phyloP scores from a whole-genome alignment of 177 flowering plant species.

The Vitis hybrid region DNA sequence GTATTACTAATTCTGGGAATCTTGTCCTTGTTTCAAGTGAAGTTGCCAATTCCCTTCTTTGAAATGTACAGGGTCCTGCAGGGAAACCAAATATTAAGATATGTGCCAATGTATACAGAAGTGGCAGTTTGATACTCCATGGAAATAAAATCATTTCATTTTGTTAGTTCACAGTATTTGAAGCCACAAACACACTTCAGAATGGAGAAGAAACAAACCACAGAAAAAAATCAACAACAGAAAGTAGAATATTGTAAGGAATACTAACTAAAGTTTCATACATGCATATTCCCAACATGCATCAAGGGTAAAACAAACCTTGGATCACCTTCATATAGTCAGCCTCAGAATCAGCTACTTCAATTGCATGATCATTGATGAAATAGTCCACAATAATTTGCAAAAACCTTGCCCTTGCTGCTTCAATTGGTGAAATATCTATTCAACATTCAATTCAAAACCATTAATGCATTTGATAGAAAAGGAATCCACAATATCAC shows the following conservation, averaged over 20 bases:
- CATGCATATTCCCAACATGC: too few species aligned
- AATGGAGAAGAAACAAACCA: too few species aligned
- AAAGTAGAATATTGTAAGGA: too few species aligned
- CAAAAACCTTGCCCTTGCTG: slow-evolving; percentile 82
- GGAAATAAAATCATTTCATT: too few species aligned
- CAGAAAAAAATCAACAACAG: too few species aligned
- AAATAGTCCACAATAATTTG: slow-evolving; percentile 85
- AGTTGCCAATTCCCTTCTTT: slow-evolving; percentile 92
- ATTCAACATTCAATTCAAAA: slow-evolving; percentile 6
- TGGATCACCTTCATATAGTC: slow-evolving; percentile 24
- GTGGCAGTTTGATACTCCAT: too few species aligned
- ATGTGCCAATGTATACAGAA: background rate
- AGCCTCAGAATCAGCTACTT: slow-evolving; percentile 54
- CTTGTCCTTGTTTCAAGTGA: slow-evolving; percentile 92
- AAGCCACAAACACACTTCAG: too few species aligned
- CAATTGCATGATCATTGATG: slow-evolving; percentile 58
- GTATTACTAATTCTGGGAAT: slow-evolving; percentile 95
- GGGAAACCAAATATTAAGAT: background rate
- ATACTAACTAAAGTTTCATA: too few species aligned
- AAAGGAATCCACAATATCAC: too few species aligned
- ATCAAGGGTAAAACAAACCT: too few species aligned
- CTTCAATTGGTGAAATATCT: slow-evolving; percentile 4
- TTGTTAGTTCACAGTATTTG: background rate
- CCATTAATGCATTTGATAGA: too few species aligned
- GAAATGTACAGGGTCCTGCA: slow-evolving; percentile 67